Percentiles rank a stretch among this genome's conserved stretches.
phyloP scores from a whole-genome alignment of 1,284 basidiomycete genomes.

The Golubevia pallescens region DNA sequence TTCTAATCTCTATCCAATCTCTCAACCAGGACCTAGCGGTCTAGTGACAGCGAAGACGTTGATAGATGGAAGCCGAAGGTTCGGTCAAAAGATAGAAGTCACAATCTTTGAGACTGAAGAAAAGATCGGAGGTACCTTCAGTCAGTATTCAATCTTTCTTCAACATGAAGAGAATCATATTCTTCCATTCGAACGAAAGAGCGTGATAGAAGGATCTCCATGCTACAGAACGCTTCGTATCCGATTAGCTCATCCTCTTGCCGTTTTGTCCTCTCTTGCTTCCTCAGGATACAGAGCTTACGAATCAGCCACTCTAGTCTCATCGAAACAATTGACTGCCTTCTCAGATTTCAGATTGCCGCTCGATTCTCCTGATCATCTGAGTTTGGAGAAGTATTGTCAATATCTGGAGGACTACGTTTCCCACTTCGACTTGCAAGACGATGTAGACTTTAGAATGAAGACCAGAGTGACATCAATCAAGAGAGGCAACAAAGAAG shows the following conservation, averaged over 20 bases:
- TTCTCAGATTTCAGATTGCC: conserved; percentile 73
- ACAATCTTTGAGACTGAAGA: conserved; percentile 68
- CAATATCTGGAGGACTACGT: conserved; percentile 71
- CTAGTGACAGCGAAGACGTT: conserved; percentile 72
- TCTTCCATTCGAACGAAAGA: no score
- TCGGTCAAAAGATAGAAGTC: conserved; percentile 35
- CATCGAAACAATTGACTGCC: conserved; percentile 72
- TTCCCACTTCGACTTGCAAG: conserved; percentile 68
- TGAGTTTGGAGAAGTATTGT: conserved; percentile 71
- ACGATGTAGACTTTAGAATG: conserved; percentile 26
- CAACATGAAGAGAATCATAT: not conserved
- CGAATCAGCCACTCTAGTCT: conserved; percentile 71
- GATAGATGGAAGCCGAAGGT: conserved; percentile 66
- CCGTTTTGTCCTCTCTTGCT: not conserved
- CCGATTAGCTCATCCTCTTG: not conserved
- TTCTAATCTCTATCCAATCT: no score
- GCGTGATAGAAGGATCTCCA: not conserved
- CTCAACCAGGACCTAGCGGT: conserved; percentile 73
- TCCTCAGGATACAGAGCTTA: conserved; percentile 33
- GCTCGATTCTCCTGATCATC: conserved; percentile 70
- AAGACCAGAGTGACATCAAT: conserved; percentile 18
- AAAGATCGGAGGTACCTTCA: conserved; percentile 73
- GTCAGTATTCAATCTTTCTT: conserved; percentile 21
- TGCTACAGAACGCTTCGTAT: not conserved
- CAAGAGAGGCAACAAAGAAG: conserved; percentile 4